Percentiles rank a stretch among this genome's conserved stretches.
Conservation (phyloP, 306 rosid genomes). For the Abrus precatorius region DNA sequence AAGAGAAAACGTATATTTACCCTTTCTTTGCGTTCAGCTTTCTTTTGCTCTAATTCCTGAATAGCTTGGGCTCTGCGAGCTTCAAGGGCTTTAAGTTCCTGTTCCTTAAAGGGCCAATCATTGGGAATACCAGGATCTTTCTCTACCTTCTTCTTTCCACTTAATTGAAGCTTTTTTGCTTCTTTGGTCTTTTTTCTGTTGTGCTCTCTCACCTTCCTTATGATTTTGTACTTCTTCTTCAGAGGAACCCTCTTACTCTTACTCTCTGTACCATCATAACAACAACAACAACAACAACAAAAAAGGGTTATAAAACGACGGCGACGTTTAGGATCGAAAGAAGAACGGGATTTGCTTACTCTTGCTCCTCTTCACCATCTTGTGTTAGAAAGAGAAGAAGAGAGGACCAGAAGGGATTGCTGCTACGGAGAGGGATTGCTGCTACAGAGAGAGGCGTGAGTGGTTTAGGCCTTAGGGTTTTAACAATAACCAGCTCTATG, state of each 20-base stretch:
- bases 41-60: constrained; percentile 84
- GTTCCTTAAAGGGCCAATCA: constrained; percentile 98
- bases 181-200: constrained; percentile 88
- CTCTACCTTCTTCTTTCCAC: constrained; percentile 74
- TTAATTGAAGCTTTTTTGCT: constrained; percentile 79
- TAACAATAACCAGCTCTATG: too few species aligned
- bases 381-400: neutral
- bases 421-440: too few species aligned
- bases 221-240: constrained; percentile 88
- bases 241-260: constrained; percentile 91
- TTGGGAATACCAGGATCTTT: constrained; percentile 99
- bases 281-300: too few species aligned
- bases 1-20: constrained; percentile 48
- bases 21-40: constrained; percentile 95
- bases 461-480: too few species aligned
- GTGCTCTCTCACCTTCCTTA: constrained; percentile 89
- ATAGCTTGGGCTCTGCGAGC: constrained; percentile 75
- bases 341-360: constrained; percentile 55
- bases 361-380: constrained; percentile 90
- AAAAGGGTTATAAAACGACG: too few species aligned
- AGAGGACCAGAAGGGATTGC: too few species aligned
- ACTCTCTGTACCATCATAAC: constrained; percentile 66
- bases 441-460: too few species aligned
- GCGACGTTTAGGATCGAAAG: too few species aligned
- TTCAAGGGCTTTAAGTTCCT: constrained; percentile 92